Evolutionary conservation across 768 basidiomycete species (phyloP).

Genomic region (Collybia sordida): DNA sequence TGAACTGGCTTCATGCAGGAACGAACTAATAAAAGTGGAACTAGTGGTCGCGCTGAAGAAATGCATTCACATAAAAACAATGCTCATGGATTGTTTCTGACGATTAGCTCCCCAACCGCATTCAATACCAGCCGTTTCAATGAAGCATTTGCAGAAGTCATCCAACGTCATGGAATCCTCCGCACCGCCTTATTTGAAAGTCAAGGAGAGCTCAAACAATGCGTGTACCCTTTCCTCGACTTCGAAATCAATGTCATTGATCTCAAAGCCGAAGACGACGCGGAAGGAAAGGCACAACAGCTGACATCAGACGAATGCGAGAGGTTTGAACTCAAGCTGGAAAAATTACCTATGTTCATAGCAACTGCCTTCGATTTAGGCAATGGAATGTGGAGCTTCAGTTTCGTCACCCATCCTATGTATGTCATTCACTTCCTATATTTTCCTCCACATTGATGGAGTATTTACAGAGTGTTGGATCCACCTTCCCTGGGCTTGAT

Average conservation of each 20-base stretch:
- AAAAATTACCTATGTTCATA: background rate
- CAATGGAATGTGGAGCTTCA: background rate
- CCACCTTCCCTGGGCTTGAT: background rate
- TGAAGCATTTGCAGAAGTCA: background rate
- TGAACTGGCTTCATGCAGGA: too few relatives aligned
- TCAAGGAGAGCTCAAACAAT: background rate
- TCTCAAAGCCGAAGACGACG: background rate
- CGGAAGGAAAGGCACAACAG: background rate
- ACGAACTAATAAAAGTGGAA: too few relatives aligned
- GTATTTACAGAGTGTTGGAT: background rate
- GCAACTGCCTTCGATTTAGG: slow-evolving; percentile 1
- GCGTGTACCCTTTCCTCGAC: background rate
- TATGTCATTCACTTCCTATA: background rate
- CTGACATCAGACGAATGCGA: background rate
- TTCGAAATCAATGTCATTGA: background rate
- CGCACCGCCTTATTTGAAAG: background rate
- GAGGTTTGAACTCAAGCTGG: background rate
- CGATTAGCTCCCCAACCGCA: background rate
- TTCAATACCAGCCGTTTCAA: background rate
- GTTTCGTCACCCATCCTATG: background rate
- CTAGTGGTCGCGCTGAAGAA: too few relatives aligned
- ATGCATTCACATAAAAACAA: too few relatives aligned
- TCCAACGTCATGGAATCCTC: background rate
- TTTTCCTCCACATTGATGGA: background rate
- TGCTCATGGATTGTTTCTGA: background rate